Evolutionary conservation across 129 eudicot genomes (phyloP).

Genomic region (Flaveria bidentis): DNA sequence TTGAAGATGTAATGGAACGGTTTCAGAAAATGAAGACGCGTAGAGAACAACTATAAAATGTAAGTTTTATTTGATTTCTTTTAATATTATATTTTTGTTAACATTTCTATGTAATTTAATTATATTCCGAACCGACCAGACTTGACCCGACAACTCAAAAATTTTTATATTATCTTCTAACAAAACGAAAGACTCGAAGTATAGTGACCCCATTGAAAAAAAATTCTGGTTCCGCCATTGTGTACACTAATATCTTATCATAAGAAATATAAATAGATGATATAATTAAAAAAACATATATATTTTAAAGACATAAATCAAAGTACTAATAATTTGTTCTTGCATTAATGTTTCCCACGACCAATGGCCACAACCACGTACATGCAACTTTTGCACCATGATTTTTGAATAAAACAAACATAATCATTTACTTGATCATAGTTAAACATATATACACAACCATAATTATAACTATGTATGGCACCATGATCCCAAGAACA

Average conservation of each 20-base stretch:
- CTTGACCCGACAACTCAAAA: too few relatives aligned
- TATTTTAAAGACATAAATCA: background rate
- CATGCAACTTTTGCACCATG: background rate
- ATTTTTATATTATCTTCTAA: too few relatives aligned
- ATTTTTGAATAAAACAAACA: slow-evolving; percentile 21
- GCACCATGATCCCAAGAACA: slow-evolving; percentile 86
- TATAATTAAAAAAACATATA: background rate
- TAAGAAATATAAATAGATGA: background rate
- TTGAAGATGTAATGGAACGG: too few relatives aligned
- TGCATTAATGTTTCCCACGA: background rate
- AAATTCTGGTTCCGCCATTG: too few relatives aligned
- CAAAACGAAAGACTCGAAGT: too few relatives aligned
- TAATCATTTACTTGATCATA: slow-evolving; percentile 3
- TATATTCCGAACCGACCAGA: too few relatives aligned
- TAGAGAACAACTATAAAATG: too few relatives aligned
- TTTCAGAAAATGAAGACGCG: too few relatives aligned
- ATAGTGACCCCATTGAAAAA: too few relatives aligned
- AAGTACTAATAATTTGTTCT: background rate
- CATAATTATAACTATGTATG: slow-evolving; percentile 45
- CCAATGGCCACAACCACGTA: background rate
- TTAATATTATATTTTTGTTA: too few relatives aligned
- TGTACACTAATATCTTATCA: background rate
- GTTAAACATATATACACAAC: background rate
- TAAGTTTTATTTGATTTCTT: too few relatives aligned
- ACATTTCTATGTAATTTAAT: too few relatives aligned